These are phyloP conservation scores for Arabidopsis thaliana DNA, from an alignment of 345 rosid species.

Conservation along the genomic window TAIR10.1 NC_003074.8:4766001-4766500, in stretches of 20 bases:
- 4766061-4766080: no score
- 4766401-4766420: not conserved
- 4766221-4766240: not conserved
- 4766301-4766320: slow-evolving; percentile 96
- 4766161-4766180: slow-evolving; percentile 85
- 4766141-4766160: slow-evolving; percentile 81
- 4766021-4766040: slow-evolving; percentile 87
- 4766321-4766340: slow-evolving; percentile 84
- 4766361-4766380: slow-evolving; percentile 84
- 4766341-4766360: slow-evolving; percentile 94
- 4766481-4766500: not conserved
- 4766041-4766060: not conserved
- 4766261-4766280: not conserved
- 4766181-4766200: slow-evolving; percentile 93
- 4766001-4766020: slow-evolving; percentile 91
- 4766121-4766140: slow-evolving; percentile 71
- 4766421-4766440: not conserved
- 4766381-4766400: slow-evolving; percentile 25
- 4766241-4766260: not conserved
- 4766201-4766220: not conserved
- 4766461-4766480: not conserved
- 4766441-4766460: slow-evolving; percentile 5
- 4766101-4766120: not conserved
- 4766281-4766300: slow-evolving; percentile 54
- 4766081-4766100: not conserved